phyloP scores from a whole-genome alignment of 495 filamentous ascomycete genomes.

The Aspergillus asperescens region DNA sequence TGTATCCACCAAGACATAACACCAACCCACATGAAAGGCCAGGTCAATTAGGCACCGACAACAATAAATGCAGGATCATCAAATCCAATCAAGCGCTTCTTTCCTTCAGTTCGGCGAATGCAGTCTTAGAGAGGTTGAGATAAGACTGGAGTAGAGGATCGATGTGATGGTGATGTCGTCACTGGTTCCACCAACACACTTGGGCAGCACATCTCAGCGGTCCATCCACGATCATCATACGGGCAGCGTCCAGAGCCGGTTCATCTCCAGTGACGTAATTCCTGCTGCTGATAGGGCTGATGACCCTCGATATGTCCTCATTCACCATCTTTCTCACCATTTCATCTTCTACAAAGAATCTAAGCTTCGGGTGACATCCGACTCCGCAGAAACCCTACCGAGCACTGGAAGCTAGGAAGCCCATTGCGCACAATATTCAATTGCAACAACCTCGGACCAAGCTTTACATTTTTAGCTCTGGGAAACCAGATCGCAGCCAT shows the following conservation, averaged over 20 bases:
- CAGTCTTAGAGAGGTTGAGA: constrained; percentile 1
- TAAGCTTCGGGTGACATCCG: background rate
- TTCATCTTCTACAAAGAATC: background rate
- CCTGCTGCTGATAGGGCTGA: background rate
- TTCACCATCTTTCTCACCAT: background rate
- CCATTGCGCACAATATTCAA: background rate
- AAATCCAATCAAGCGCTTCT: background rate
- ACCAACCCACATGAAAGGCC: background rate
- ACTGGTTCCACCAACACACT: background rate
- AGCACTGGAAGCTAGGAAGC: background rate
- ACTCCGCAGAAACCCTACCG: constrained; percentile 1
- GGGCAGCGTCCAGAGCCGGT: background rate
- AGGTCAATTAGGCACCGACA: background rate
- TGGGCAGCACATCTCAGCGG: background rate
- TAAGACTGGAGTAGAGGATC: background rate
- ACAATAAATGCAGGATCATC: background rate
- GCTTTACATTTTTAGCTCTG: background rate
- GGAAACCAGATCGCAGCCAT: background rate
- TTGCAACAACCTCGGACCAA: no score
- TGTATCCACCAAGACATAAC: background rate
- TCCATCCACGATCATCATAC: background rate
- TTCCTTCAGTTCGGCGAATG: background rate
- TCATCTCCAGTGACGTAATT: constrained; percentile 1
- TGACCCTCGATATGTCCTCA: background rate
- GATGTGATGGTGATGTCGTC: constrained; percentile 11